Conservation (phyloP, 768 basidiomycete species). For the Trametes sanguinea region DNA sequence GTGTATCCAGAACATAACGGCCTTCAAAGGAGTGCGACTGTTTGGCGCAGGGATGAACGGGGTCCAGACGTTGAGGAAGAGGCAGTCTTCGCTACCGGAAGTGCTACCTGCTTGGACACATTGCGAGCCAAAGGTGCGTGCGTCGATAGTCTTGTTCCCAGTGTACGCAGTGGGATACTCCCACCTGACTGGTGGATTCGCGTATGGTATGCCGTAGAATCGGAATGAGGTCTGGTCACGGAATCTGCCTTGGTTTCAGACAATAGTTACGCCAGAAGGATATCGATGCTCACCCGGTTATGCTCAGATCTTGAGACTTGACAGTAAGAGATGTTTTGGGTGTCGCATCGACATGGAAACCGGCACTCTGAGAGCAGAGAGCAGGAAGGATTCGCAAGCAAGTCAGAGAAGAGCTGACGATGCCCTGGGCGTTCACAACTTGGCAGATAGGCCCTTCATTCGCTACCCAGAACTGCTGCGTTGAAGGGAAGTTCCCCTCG, state of each 20-base stretch:
- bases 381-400: constrained; percentile 26
- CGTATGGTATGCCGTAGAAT: constrained; percentile 55
- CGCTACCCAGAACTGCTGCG: constrained; percentile 28
- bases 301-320: constrained; percentile 22
- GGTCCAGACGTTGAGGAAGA: constrained; percentile 51
- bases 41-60: constrained; percentile 37
- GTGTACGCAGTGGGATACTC: constrained; percentile 42
- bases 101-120: constrained; percentile 31
- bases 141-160: constrained; percentile 33
- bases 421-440: constrained; percentile 26
- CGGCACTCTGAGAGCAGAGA: constrained; percentile 30
- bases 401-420: constrained; percentile 18
- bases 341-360: constrained; percentile 11
- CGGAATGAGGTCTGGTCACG: constrained; percentile 52
- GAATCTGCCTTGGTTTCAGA: constrained; percentile 31
- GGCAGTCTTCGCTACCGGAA: constrained; percentile 44
- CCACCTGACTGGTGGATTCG: constrained; percentile 45
- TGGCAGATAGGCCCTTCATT: constrained; percentile 22
- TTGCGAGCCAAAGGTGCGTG: constrained; percentile 30
- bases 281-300: constrained; percentile 27
- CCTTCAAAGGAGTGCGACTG: constrained; percentile 33
- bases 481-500: constrained; percentile 15
- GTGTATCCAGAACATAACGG: constrained; percentile 54
- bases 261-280: neutral
- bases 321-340: constrained; percentile 25